Conservation (phyloP, 2,329 filamentous ascomycete genomes). For the Aphanocladium album region DNA sequence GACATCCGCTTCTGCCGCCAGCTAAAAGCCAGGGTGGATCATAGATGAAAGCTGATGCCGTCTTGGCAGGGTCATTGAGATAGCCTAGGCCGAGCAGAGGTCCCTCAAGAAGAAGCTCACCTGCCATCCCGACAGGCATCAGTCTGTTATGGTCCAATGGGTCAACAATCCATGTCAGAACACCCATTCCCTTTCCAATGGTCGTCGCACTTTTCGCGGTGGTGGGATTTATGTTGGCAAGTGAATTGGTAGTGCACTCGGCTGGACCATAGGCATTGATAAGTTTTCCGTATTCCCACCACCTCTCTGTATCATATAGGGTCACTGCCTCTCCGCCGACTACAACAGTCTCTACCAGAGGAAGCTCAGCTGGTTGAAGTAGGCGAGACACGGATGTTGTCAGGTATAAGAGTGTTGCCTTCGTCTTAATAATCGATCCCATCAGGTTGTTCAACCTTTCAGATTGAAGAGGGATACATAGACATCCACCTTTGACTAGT, state of each 20-base stretch:
- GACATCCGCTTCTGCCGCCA: conserved; percentile 15
- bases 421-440: background rate
- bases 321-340: background rate
- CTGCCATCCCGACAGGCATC: conserved; percentile 13
- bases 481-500: background rate
- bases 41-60: conserved; percentile 30
- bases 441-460: background rate
- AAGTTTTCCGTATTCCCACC: background rate
- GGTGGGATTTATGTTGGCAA: no score
- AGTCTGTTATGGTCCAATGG: conserved; percentile 13
- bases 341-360: background rate
- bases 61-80: conserved; percentile 18
- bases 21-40: conserved; percentile 30
- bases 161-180: conserved; percentile 18
- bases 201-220: background rate
- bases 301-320: background rate
- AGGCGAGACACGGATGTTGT: conserved; percentile 8
- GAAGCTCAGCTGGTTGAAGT: conserved; percentile 9
- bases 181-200: background rate
- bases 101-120: conserved; percentile 24
- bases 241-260: background rate
- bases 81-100: conserved; percentile 22
- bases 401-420: background rate
- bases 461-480: background rate
- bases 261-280: background rate